Evolutionary conservation across 768 basidiomycete species (phyloP).

Genomic region (Tulasnella sp.): DNA sequence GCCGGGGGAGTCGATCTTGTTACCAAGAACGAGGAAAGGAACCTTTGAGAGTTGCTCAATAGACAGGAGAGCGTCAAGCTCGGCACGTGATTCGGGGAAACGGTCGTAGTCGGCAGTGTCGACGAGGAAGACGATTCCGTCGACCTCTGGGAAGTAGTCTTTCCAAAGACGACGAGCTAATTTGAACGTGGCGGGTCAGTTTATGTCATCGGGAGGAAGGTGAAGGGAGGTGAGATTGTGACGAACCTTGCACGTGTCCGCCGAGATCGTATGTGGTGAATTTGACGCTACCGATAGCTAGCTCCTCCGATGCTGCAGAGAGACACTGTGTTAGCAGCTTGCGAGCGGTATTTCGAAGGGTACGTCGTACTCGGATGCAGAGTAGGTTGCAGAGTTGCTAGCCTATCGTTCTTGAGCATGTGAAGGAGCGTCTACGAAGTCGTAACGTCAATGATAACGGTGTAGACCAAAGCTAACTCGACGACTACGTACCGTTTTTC

Average conservation of each 20-base stretch:
- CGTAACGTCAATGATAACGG: background rate
- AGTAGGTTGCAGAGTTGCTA: slow-evolving; percentile 95
- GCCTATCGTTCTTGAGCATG: slow-evolving; percentile 98
- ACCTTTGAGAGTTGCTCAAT: slow-evolving; percentile 95
- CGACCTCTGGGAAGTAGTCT: slow-evolving; percentile 99
- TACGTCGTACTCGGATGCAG: slow-evolving; percentile 79
- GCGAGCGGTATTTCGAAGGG: slow-evolving; percentile 6
- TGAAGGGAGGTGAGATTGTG: background rate
- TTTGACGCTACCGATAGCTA: slow-evolving; percentile 97
- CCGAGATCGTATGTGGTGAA: slow-evolving; percentile 98
- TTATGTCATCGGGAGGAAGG: background rate
- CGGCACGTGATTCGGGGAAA: slow-evolving; percentile 91
- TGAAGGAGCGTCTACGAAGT: slow-evolving; percentile 72
- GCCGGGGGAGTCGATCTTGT: slow-evolving; percentile 98
- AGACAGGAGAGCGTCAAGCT: slow-evolving; percentile 88
- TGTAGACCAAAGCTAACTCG: background rate
- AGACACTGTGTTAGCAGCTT: slow-evolving; percentile 5
- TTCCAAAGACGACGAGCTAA: slow-evolving; percentile 97
- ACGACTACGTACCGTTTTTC: slow-evolving; percentile 71
- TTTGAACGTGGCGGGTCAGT: background rate
- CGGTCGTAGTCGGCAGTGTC: slow-evolving; percentile 96
- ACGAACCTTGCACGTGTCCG: slow-evolving; percentile 85
- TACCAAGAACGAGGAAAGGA: slow-evolving; percentile 95
- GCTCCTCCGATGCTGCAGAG: slow-evolving; percentile 85
- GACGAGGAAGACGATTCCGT: slow-evolving; percentile 96